Evolutionary conservation across 78 protist species (phyloP).

Genomic region (Fonticula alba): DNA sequence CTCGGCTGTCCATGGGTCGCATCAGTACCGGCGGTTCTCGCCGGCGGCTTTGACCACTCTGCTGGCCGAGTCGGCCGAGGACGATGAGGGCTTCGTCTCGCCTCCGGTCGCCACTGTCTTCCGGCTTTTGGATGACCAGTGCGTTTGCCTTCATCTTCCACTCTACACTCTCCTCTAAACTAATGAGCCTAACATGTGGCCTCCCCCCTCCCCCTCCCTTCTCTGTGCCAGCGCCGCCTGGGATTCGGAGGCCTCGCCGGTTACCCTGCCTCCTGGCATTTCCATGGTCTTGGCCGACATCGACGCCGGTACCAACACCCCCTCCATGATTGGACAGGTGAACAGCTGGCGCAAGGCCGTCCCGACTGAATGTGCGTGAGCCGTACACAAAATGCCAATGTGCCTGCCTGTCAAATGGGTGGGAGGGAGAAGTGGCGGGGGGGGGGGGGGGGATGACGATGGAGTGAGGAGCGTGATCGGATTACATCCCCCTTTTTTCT

Average conservation of each 20-base stretch:
- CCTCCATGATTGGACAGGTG: conserved; percentile 44
- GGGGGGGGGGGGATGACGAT: too few relatives aligned
- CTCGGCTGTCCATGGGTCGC: conserved; percentile 50
- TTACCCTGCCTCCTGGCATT: conserved; percentile 34
- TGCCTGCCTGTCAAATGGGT: too few relatives aligned
- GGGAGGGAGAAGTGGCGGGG: too few relatives aligned
- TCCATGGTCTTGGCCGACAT: conserved; percentile 46
- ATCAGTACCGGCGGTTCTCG: conserved; percentile 40
- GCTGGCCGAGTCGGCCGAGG: neutral
- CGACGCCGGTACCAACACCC: conserved; percentile 42
- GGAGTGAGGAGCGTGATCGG: too few relatives aligned
- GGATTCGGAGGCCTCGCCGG: conserved; percentile 27
- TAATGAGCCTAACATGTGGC: neutral
- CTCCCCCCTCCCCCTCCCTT: conserved; percentile 5
- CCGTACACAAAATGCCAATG: too few relatives aligned
- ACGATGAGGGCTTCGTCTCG: neutral
- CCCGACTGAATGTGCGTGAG: too few relatives aligned
- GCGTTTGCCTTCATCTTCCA: neutral
- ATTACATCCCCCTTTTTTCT: too few relatives aligned
- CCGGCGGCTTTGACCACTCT: neutral
- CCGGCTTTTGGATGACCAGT: conserved; percentile 3
- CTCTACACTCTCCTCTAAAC: neutral
- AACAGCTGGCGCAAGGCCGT: conserved; percentile 28
- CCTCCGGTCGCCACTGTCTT: neutral
- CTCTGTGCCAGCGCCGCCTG: conserved; percentile 6